Evolutionary conservation across 108 stramenopile species (phyloP).

Genomic region (Nitzschia inconspicua): DNA sequence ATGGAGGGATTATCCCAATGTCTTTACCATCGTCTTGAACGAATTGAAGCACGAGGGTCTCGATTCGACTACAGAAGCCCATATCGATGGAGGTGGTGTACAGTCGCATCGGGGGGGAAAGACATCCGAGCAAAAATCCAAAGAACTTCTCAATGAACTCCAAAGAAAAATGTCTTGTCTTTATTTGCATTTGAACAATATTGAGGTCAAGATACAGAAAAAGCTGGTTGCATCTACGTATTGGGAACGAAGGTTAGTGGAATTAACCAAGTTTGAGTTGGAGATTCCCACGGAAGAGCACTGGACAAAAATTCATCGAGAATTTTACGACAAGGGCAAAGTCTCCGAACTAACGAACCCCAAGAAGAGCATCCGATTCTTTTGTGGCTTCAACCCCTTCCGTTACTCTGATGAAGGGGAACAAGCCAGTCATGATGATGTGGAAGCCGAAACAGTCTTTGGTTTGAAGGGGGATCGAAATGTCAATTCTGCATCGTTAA

Average conservation of each 20-base stretch:
- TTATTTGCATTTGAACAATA: conserved; percentile 51
- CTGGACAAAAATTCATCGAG: neutral
- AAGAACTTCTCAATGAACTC: conserved; percentile 22
- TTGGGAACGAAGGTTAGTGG: conserved; percentile 61
- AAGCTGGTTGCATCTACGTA: conserved; percentile 25
- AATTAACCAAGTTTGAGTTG: conserved; percentile 45
- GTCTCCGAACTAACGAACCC: neutral
- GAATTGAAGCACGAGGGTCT: conserved; percentile 9
- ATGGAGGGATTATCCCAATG: conserved; percentile 20
- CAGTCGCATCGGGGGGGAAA: neutral
- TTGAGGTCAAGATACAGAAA: conserved; percentile 35
- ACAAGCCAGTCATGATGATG: neutral
- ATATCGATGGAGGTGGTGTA: neutral
- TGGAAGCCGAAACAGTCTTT: neutral
- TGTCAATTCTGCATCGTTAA: neutral
- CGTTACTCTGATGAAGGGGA: neutral
- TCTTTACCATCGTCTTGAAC: conserved; percentile 25
- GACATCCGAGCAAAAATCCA: conserved; percentile 1
- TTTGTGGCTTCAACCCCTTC: conserved; percentile 26
- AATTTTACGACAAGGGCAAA: neutral
- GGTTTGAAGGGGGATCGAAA: neutral
- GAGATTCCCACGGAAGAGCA: conserved; percentile 16
- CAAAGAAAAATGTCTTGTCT: conserved; percentile 29
- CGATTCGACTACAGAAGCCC: neutral
- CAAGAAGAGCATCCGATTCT: conserved; percentile 15